Evolutionary conservation across 192 early-diverging fungal species (phyloP).

Genomic region (Coemansia sp.): DNA sequence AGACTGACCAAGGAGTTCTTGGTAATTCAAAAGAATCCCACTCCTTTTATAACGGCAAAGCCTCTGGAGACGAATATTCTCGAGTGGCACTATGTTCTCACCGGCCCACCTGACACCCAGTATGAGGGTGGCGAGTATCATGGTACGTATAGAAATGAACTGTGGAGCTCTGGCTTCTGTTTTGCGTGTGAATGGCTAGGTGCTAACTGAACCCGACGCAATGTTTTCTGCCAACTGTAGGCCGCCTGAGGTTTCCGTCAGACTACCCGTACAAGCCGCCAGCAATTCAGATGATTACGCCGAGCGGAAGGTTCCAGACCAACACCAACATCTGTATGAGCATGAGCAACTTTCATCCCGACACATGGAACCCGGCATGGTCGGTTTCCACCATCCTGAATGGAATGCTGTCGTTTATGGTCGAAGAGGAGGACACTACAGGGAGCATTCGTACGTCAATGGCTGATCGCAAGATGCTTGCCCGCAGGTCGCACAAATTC

Average conservation of each 20-base stretch:
- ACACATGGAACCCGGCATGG: conserved; percentile 97
- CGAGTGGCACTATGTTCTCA: conserved; percentile 98
- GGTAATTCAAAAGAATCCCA: conserved; percentile 74
- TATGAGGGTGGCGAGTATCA: conserved; percentile 94
- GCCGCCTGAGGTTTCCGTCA: conserved; percentile 79
- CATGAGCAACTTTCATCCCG: conserved; percentile 95
- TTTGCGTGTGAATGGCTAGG: neutral
- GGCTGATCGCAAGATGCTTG: conserved; percentile 75
- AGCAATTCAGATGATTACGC: conserved; percentile 79
- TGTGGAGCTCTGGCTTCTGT: neutral
- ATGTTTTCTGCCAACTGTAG: conserved; percentile 20
- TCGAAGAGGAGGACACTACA: conserved; percentile 90
- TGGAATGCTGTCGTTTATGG: conserved; percentile 96
- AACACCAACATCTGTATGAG: conserved; percentile 91
- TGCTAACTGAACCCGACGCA: neutral
- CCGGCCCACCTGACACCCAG: conserved; percentile 92
- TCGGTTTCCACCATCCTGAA: conserved; percentile 94
- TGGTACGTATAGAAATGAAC: conserved; percentile 56
- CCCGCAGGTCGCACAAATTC: conserved; percentile 73
- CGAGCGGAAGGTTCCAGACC: conserved; percentile 85
- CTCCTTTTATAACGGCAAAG: conserved; percentile 85
- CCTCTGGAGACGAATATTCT: conserved; percentile 94
- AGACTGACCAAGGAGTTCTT: conserved; percentile 79
- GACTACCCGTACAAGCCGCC: conserved; percentile 97
- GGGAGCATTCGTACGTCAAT: conserved; percentile 83